Conservation (phyloP, 257 asterid genomes). For the Solanum clarkiae region DNA sequence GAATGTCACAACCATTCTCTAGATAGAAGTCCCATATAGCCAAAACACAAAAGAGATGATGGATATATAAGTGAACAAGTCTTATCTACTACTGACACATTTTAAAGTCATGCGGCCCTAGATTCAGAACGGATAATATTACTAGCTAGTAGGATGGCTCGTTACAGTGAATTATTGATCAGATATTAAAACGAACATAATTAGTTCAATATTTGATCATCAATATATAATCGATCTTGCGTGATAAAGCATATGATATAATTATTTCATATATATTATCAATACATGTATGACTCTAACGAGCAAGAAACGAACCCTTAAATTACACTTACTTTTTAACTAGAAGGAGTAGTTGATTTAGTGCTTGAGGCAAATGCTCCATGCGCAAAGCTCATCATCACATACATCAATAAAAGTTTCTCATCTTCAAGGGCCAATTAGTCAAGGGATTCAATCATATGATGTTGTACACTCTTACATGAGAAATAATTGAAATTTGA, state of each 20-base stretch:
- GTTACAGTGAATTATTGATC: neutral
- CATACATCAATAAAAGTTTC: neutral
- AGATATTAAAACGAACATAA: neutral
- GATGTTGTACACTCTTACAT: neutral
- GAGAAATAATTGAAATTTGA: neutral
- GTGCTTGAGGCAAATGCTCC: neutral
- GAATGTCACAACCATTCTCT: too few relatives aligned
- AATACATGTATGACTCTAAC: neutral
- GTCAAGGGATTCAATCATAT: neutral
- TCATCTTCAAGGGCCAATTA: neutral
- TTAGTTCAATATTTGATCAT: neutral
- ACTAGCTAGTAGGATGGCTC: too few relatives aligned
- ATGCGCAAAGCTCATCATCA: neutral
- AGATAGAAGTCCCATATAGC: too few relatives aligned
- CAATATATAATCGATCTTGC: too few relatives aligned
- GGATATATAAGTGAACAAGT: too few relatives aligned
- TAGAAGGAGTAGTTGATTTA: neutral
- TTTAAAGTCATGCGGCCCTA: too few relatives aligned
- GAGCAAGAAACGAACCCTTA: rapidly evolving
- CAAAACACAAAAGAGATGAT: too few relatives aligned
- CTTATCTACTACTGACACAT: too few relatives aligned
- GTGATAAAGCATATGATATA: neutral
- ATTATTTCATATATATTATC: neutral
- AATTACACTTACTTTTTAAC: neutral
- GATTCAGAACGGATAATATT: too few relatives aligned